Base-by-base conservation (phyloP, 305 asterid genomes). In the Euphrasia arctica region DNA sequence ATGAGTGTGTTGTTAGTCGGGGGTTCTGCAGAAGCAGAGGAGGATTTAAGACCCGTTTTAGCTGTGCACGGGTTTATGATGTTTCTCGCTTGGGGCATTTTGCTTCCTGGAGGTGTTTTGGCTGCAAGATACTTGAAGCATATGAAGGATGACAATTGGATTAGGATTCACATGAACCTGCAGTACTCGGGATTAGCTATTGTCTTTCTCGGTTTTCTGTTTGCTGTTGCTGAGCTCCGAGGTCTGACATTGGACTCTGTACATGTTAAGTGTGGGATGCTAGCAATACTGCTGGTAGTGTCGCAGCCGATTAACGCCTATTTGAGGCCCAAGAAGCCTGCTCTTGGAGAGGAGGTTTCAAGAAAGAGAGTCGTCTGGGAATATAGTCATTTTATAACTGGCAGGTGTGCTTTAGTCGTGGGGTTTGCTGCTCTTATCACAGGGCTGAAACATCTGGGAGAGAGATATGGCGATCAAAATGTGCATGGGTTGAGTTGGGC, bases 11-110 rank as follows among this genome's bases (percentile, higher is more conserved):
- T 85, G 71, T 84, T 93, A 62, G 83, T 84, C 82, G 90, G 79
- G 28, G 97, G 97, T 49, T 90, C 96, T 48, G 94, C 99, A 6
- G 96, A 93, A 75, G 96, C 99, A 28, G 96, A 90, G 82, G 96
- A 93, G 83, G 90, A 90, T 70, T 74, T 93, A 43, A 74, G 95
- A 18, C 99, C 99, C 2, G 99, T 90, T 31, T 75, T 93, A 74
- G 99, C 90, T 29, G 99, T 93, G 10, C 97, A 93, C 22, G 99
- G 99, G 61, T 90, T 93, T 73, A 90, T 93, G 97, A 90, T 93
- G 99, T 93, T 93, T 75, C 95, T 93, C 54, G 97, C 99, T 1
- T 93, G 95, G 96, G 99, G 99, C 28, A 82, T 93, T 70, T 76
- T 93, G 67, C 84, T 90, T 65, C 99, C 99, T 13, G 95, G 89